phyloP scores from a whole-genome alignment of 1,284 basidiomycete species.

The Ustilago xerochloae region DNA sequence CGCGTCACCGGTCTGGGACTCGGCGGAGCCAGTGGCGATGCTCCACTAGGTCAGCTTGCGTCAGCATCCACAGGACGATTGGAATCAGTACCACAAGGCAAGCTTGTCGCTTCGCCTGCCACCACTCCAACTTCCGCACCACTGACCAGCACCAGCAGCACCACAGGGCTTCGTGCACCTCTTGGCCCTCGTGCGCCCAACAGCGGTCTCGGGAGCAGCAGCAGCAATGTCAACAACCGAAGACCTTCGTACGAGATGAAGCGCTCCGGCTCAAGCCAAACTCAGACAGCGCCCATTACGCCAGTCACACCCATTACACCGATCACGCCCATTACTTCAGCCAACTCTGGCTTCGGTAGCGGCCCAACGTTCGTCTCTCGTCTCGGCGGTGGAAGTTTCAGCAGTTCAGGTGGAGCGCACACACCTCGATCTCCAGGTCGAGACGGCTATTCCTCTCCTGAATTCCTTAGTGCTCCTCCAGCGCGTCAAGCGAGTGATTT shows the following conservation, averaged over 20 bases:
- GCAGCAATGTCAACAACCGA: too few species aligned
- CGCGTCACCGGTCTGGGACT: conserved; percentile 12
- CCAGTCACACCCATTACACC: conserved; percentile 27
- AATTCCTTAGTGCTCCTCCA: conserved; percentile 10
- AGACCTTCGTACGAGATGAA: conserved; percentile 10
- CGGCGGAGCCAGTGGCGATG: conserved; percentile 2
- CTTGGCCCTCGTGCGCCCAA: conserved; percentile 35
- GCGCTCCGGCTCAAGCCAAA: conserved; percentile 15
- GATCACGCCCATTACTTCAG: conserved; percentile 18
- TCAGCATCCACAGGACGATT: not conserved
- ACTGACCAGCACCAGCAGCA: not conserved
- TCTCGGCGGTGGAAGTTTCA: conserved; percentile 23
- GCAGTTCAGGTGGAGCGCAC: conserved; percentile 5
- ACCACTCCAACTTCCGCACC: not conserved
- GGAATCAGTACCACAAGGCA: conserved; percentile 8
- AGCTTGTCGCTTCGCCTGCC: not conserved
- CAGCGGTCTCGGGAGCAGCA: not conserved
- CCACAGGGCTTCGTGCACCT: conserved; percentile 21
- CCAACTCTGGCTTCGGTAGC: conserved; percentile 2
- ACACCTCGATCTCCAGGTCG: conserved; percentile 4
- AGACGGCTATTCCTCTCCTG: conserved; percentile 24
- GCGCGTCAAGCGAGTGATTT: conserved; percentile 19
- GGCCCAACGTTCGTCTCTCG: conserved; percentile 35
- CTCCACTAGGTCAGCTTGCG: not conserved
- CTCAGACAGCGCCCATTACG: not conserved